Conservation (phyloP, 2,329 filamentous ascomycete genomes). For the Cordyceps javanica region DNA sequence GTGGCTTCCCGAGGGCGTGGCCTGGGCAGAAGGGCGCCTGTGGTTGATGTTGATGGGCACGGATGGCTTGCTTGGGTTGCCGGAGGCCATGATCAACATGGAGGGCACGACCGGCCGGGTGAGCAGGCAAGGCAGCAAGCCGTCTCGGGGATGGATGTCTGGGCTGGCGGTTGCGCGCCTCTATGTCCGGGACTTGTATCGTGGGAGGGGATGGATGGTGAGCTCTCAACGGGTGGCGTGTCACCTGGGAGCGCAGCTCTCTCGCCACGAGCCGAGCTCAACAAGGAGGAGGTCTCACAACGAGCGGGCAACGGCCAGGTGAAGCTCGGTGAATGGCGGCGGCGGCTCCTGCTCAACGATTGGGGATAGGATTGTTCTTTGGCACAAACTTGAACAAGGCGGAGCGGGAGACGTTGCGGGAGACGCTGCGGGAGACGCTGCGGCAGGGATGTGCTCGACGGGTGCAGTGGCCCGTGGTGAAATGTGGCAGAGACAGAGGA, state of each 20-base stretch:
- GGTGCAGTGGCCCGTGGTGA: background rate
- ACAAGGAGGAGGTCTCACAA: background rate
- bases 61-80: background rate
- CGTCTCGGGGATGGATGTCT: background rate
- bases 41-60: constrained; percentile 6
- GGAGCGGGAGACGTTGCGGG: background rate
- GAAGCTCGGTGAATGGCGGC: background rate
- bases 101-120: background rate
- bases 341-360: background rate
- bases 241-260: background rate
- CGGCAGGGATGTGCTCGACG: background rate
- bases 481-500: background rate
- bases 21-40: background rate
- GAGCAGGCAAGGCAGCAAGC: background rate
- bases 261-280: background rate
- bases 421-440: background rate
- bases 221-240: too few species aligned
- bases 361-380: constrained; percentile 1
- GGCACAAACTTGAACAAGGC: background rate
- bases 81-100: constrained; percentile 9
- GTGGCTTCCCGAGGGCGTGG: background rate
- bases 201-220: too few species aligned
- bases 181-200: too few species aligned
- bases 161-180: background rate
- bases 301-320: background rate